Evolutionary conservation across 768 basidiomycete species (phyloP).

Genomic region (Collybia sordida): DNA sequence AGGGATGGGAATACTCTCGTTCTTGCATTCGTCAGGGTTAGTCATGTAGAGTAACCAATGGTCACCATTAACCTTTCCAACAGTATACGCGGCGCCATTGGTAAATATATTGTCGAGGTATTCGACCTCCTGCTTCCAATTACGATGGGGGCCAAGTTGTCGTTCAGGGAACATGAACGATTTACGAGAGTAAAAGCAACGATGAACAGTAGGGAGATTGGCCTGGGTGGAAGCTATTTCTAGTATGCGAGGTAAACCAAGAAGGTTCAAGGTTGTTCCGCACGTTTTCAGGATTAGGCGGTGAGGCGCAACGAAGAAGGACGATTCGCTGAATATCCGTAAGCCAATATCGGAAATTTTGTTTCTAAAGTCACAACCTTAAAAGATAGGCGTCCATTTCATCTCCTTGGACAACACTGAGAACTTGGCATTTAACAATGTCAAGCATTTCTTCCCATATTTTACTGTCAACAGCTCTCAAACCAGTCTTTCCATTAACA

Average conservation of each 20-base stretch:
- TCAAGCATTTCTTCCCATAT: conserved; percentile 98
- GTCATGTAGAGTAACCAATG: conserved; percentile 98
- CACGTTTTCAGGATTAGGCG: conserved; percentile 98
- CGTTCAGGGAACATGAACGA: conserved; percentile 99
- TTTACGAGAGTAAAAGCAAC: conserved; percentile 98
- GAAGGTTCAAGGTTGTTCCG: conserved; percentile 95
- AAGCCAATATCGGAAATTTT: conserved; percentile 9
- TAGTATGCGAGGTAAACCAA: conserved; percentile 92
- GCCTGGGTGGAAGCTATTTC: conserved; percentile 81
- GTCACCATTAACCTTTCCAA: conserved; percentile 97
- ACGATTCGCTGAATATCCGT: conserved; percentile 79
- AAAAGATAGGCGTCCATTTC: conserved; percentile 95
- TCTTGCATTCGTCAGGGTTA: conserved; percentile 38
- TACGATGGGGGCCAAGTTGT: conserved; percentile 87
- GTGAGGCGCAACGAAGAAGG: conserved; percentile 92
- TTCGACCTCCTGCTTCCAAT: conserved; percentile 92
- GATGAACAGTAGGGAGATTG: conserved; percentile 68
- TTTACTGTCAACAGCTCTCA: conserved; percentile 70
- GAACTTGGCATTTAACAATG: conserved; percentile 94
- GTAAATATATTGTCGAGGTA: conserved; percentile 90
- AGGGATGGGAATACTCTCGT: conserved; percentile 7
- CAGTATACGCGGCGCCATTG: conserved; percentile 90
- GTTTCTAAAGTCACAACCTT: conserved; percentile 53
- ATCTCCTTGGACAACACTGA: conserved; percentile 85
- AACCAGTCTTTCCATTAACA: conserved; percentile 55